Evolutionary conservation across 1,139 yeast species (phyloP).

Genomic region (Blastobotrys elegans): DNA sequence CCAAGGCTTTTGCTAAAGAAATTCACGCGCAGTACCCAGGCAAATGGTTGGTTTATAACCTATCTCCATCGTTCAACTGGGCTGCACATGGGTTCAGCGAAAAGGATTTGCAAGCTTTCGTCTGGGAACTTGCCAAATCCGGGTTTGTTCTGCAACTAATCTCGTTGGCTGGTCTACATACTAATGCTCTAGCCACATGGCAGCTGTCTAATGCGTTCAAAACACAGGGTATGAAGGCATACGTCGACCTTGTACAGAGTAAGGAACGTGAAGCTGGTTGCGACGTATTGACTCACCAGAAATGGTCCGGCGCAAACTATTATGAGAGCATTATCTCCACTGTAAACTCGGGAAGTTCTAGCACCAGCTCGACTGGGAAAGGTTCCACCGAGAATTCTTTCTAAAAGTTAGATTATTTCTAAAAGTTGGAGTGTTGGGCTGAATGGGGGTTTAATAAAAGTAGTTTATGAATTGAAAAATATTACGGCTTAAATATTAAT

Average conservation of each 20-base stretch:
- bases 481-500: no score
- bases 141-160: conserved; percentile 53
- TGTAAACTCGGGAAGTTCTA: conserved; percentile 44
- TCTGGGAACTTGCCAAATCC: conserved; percentile 49
- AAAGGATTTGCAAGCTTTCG: conserved; percentile 43
- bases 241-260: conserved; percentile 48
- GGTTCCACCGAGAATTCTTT: conserved; percentile 43
- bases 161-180: conserved; percentile 52
- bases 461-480: no score
- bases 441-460: neutral
- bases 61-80: conserved; percentile 59
- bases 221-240: conserved; percentile 51
- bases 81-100: conserved; percentile 48
- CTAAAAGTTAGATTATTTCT: conserved; percentile 8
- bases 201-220: conserved; percentile 45
- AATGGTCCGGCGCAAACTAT: conserved; percentile 57
- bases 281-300: conserved; percentile 54
- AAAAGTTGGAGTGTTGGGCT: neutral
- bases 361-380: conserved; percentile 44
- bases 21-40: conserved; percentile 48
- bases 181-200: conserved; percentile 48
- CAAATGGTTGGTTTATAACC: conserved; percentile 52
- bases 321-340: conserved; percentile 43
- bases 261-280: conserved; percentile 43
- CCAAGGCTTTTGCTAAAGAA: conserved; percentile 43